phyloP scores from a whole-genome alignment of 2,329 filamentous ascomycete species.

The Colletotrichum eleusines region DNA sequence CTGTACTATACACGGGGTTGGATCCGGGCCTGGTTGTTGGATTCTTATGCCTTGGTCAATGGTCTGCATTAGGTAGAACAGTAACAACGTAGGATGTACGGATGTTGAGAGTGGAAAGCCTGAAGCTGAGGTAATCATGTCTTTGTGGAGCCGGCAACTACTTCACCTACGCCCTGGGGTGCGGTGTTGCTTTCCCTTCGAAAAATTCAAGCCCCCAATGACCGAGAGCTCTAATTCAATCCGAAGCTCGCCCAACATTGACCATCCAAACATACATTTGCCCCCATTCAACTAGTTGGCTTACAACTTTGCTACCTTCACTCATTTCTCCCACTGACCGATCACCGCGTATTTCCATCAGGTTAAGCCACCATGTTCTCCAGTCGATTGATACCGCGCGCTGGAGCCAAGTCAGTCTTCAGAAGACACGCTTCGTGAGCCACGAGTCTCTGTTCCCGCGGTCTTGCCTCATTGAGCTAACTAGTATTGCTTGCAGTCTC shows the following conservation, averaged over 20 bases:
- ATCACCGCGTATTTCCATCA: slow-evolving; percentile 43
- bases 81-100: neutral
- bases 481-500: slow-evolving; percentile 53
- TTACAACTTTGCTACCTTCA: slow-evolving; percentile 11
- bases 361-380: slow-evolving; percentile 65
- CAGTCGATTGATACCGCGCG: slow-evolving; percentile 71
- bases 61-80: neutral
- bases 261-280: slow-evolving; percentile 7
- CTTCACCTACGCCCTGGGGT: slow-evolving; percentile 2
- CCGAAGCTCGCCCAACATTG: slow-evolving; percentile 16
- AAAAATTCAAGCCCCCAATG: slow-evolving; percentile 23
- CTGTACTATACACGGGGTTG: no score
- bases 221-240: slow-evolving; percentile 19
- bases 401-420: slow-evolving; percentile 68
- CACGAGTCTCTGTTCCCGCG: slow-evolving; percentile 41
- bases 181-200: neutral
- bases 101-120: neutral
- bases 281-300: slow-evolving; percentile 25
- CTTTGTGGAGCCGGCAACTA: neutral
- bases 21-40: no score
- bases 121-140: neutral
- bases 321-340: slow-evolving; percentile 43
- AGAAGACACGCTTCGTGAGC: slow-evolving; percentile 64
- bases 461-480: slow-evolving; percentile 24
- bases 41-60: neutral